phyloP scores from a whole-genome alignment of 2,329 filamentous ascomycete species.

The Colletotrichum filicis region DNA sequence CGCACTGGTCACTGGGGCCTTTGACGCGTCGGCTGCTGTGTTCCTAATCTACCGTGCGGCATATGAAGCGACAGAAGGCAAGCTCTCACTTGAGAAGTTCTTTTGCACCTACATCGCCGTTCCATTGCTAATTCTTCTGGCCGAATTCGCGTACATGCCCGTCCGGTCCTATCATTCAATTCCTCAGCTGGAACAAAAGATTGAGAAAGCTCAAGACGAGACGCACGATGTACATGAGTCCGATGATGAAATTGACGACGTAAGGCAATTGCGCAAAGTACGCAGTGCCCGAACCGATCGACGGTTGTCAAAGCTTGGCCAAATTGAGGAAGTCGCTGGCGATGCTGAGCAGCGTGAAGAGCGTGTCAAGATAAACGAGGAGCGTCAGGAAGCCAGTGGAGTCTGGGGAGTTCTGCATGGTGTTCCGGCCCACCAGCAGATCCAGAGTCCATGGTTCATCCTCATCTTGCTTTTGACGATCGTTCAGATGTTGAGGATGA shows the following conservation, averaged over 20 bases:
- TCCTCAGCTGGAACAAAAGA: conserved; percentile 51
- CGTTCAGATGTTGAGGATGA: conserved; percentile 73
- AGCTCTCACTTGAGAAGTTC: conserved; percentile 50
- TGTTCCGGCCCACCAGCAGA: conserved; percentile 70
- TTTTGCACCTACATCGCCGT: conserved; percentile 53
- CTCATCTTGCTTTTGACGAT: conserved; percentile 75
- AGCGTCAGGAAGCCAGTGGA: conserved; percentile 68
- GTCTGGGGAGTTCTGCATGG: conserved; percentile 81
- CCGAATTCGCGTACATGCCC: conserved; percentile 54
- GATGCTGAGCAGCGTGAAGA: conserved; percentile 64
- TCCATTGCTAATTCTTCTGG: conserved; percentile 47
- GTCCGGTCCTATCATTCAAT: conserved; percentile 50
- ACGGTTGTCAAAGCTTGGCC: conserved; percentile 67
- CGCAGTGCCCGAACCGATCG: conserved; percentile 56
- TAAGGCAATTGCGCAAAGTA: conserved; percentile 54
- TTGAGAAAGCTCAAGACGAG: conserved; percentile 49
- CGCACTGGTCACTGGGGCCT: conserved; percentile 82
- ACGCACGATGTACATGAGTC: conserved; percentile 60
- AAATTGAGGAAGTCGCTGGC: conserved; percentile 73
- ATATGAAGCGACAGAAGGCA: conserved; percentile 66
- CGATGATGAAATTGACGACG: conserved; percentile 64
- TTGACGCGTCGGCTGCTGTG: conserved; percentile 83
- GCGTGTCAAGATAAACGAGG: conserved; percentile 66
- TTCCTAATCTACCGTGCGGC: conserved; percentile 80
- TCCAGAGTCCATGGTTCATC: conserved; percentile 76